phyloP scores from a whole-genome alignment of 441 rosid species.

The Syzygium syzygioides region DNA sequence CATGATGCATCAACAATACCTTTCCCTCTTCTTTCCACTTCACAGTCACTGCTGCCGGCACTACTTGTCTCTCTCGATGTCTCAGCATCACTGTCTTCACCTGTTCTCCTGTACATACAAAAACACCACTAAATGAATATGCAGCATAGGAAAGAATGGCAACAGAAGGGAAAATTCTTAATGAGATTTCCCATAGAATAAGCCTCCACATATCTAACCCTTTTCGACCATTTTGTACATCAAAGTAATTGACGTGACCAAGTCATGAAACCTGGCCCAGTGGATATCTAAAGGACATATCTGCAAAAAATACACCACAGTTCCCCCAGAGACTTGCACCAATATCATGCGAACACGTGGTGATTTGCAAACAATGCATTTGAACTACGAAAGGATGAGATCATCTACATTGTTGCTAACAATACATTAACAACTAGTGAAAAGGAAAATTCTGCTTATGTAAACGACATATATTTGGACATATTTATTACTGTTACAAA shows the following conservation, averaged over 20 bases:
- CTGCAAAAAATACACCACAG: neutral
- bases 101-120: constrained; percentile 12
- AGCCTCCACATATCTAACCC: neutral
- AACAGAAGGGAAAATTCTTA: neutral
- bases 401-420: neutral
- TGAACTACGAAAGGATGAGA: neutral
- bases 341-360: neutral
- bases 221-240: neutral
- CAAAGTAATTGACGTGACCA: neutral
- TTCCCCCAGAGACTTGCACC: neutral
- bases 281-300: neutral
- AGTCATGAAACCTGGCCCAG: neutral
- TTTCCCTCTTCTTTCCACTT: constrained; percentile 15
- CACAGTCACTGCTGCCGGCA: constrained; percentile 15
- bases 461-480: neutral
- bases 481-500: neutral
- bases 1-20: constrained; percentile 2
- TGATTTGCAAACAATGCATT: neutral
- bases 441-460: neutral
- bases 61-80: constrained; percentile 21
- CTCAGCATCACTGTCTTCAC: constrained; percentile 22
- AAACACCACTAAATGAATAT: neutral
- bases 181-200: neutral
- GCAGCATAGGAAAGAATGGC: neutral
- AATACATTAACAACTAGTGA: neutral